Conservation (phyloP, 2,329 filamentous ascomycete genomes). For the Pyrenophora teres region DNA sequence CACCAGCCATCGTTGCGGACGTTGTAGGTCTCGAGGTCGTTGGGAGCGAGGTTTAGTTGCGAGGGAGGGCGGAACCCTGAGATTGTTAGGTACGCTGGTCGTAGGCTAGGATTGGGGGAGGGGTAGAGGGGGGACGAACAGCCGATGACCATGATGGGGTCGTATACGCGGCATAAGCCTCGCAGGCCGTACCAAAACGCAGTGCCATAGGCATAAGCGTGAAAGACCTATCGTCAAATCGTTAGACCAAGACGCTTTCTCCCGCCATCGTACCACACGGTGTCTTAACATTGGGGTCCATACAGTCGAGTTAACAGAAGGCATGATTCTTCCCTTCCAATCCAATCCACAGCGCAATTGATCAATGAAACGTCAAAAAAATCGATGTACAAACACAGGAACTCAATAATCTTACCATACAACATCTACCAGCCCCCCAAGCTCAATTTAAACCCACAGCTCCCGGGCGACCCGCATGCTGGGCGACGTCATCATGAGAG, state of each 20-base stretch:
- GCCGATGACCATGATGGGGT: conserved; percentile 31
- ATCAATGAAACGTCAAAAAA: background rate
- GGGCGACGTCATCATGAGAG: conserved; percentile 27
- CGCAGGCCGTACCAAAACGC: conserved; percentile 35
- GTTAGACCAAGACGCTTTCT: background rate
- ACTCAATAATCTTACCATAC: background rate
- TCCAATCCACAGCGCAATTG: background rate
- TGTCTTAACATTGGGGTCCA: too few relatives aligned
- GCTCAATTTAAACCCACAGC: background rate
- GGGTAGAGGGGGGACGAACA: conserved; percentile 12
- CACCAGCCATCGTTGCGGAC: conserved; percentile 34
- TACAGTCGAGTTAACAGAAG: conserved; percentile 11
- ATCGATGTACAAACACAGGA: too few relatives aligned
- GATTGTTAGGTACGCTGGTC: conserved; percentile 2
- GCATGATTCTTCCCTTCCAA: background rate
- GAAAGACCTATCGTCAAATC: conserved; percentile 20
- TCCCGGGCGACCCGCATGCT: background rate
- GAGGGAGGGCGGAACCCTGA: conserved; percentile 33
- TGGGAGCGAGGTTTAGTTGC: conserved; percentile 26
- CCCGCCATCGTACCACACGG: too few relatives aligned
- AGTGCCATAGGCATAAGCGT: conserved; percentile 33
- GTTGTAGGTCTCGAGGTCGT: conserved; percentile 35
- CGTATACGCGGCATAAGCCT: conserved; percentile 30
- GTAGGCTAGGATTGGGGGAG: too few relatives aligned
- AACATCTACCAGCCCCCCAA: too few relatives aligned